phyloP scores from a whole-genome alignment of 805 yeast species.

The Candida ascalaphidarum region DNA sequence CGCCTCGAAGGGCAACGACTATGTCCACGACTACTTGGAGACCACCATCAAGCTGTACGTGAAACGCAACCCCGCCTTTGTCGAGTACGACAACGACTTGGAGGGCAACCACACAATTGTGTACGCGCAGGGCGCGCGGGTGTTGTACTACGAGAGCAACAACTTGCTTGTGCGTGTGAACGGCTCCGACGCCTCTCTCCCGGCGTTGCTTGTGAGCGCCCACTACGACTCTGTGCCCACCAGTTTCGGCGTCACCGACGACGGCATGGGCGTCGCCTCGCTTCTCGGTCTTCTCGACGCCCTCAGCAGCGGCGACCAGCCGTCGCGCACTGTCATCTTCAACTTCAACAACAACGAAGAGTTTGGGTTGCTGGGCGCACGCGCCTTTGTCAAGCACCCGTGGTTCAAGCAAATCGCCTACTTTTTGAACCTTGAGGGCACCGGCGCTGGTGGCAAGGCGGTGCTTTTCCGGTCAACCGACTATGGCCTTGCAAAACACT shows the following conservation, averaged over 20 bases:
- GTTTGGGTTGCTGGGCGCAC: constrained; percentile 79
- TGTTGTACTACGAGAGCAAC: constrained; percentile 69
- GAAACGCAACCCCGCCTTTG: constrained; percentile 19
- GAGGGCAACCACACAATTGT: constrained; percentile 38
- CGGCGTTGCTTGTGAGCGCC: constrained; percentile 71
- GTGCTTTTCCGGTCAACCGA: constrained; percentile 80
- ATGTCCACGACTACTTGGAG: constrained; percentile 60
- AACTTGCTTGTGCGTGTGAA: constrained; percentile 70
- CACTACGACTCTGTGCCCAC: constrained; percentile 90
- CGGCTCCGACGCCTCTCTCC: constrained; percentile 50
- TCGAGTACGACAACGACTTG: constrained; percentile 32
- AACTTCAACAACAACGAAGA: constrained; percentile 90
- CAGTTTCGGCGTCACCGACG: constrained; percentile 83
- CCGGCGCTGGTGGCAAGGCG: constrained; percentile 87
- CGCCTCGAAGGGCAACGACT: constrained; percentile 66
- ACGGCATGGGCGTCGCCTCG: constrained; percentile 82
- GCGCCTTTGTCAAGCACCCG: constrained; percentile 60
- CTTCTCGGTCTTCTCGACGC: constrained; percentile 58
- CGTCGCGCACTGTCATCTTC: constrained; percentile 65
- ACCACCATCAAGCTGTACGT: constrained; percentile 24
- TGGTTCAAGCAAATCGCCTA: constrained; percentile 56
- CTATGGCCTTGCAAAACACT: constrained; percentile 54
- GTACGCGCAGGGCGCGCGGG: constrained; percentile 39
- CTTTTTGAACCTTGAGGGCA: constrained; percentile 82
- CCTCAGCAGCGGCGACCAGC: constrained; percentile 31